Conservation (phyloP, 495 filamentous ascomycete genomes). For the Xylaria cubensis region DNA sequence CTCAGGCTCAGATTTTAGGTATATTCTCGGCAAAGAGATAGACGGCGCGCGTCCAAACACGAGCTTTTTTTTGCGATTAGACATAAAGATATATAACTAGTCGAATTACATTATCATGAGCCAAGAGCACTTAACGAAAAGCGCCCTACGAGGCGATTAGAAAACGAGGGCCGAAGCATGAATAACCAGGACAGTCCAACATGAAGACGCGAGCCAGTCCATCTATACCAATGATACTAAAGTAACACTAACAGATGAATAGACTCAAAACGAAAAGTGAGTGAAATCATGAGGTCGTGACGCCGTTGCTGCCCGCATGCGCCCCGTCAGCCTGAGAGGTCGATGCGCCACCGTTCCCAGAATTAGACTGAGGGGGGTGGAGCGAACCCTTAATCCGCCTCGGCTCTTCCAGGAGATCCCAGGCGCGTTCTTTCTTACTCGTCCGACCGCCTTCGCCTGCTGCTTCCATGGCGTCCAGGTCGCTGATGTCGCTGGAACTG, state of each 20-base stretch:
- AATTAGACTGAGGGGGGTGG: background rate
- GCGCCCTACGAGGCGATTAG: background rate
- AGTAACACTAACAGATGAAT: background rate
- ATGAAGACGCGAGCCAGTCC: conserved; percentile 7
- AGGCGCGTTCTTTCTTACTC: conserved; percentile 53
- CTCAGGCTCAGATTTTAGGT: background rate
- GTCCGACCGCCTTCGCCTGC: conserved; percentile 39
- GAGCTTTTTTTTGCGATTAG: background rate
- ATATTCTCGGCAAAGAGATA: background rate
- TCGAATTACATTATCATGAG: conserved; percentile 10
- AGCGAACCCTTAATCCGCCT: conserved; percentile 37
- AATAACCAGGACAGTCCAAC: background rate
- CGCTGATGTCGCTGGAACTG: conserved; percentile 78
- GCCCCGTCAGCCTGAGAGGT: conserved; percentile 5
- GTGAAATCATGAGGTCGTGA: background rate
- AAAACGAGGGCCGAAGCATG: background rate
- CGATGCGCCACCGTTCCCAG: background rate
- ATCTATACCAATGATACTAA: background rate
- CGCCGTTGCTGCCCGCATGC: background rate
- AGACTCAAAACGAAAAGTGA: background rate
- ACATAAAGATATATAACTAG: background rate
- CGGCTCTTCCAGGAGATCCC: conserved; percentile 51
- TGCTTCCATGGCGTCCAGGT: conserved; percentile 63
- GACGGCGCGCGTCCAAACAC: background rate
- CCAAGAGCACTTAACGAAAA: background rate